Base-by-base conservation (phyloP, 169 alveolate species). In the Plasmodium blacklocki region DNA sequence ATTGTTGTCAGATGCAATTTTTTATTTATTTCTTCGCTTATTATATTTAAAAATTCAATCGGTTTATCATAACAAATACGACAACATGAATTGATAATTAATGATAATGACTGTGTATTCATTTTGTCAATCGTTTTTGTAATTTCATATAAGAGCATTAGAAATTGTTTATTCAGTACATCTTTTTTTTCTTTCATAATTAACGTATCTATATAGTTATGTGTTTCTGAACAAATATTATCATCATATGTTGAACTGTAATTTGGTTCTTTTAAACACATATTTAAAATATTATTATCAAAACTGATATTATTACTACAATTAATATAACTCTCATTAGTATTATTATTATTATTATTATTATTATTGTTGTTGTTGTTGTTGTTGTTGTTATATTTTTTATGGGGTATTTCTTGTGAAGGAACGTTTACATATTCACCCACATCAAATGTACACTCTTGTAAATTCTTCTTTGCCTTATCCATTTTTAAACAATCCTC, bases 101-200 rank as follows among this genome's bases (percentile, higher is more conserved):
- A 63, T 26, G 80, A 67, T 50, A 83, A 73, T 4, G 91, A 83
- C 15, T 83, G 91, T 23, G 91, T 54, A 60, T 83, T 83, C 91
- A 83, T 83, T 14, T 68, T 83, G 12, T 56, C 67, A 2, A 83
- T 60, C 0, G n/a, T 58, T 47, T 83, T 83, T 32, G 86, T 70
- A 18, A 83, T 58, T 49, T 70, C 66, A 2, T 70, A 21, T 18
- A 83, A 52, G 14, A 83, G 32, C 54, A 18, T 45, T 0, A 68
- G 45, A 50, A 83, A 83, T 21, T 15, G 58, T 23, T 70, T 56
- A n/a, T 58, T 83, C 15, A 83, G 7, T n/a, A 68, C n/a, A 11
- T 59, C 78, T 45, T 39, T 78, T 15, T 52, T 39, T 14, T 66
- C 14, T 23, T 29, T 76, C 21, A 32, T 54, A 7, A 21, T 39